Base-by-base conservation (phyloP, 2,329 filamentous ascomycete species). In the Phyllosticta capitalensis region DNA sequence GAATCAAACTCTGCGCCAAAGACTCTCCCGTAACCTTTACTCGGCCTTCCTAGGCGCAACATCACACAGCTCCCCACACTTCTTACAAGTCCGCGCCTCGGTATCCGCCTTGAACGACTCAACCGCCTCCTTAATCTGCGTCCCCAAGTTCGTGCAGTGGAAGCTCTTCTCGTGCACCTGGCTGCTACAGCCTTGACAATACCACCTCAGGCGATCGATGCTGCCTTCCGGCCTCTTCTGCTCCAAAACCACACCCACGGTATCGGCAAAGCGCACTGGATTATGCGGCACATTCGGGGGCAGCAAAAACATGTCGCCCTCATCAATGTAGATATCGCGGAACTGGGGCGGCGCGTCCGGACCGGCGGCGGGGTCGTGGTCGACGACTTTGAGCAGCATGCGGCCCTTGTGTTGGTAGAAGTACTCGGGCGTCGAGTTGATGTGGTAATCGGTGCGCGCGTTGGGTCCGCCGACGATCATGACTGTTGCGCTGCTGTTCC, bases 391-490 rank as follows among this genome's bases (percentile, higher is more conserved):
- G 66, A 99, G 87, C 61, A 94, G 80, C 92, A 97, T 96, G 65
- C 87, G 86, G 65, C 94, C 94, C 68, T 86, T 86, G 82, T 96
- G 85, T 75, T 97, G 92, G 81, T 94, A 97, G 84, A 97, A 99
- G 87, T 92, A 97, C 75, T 97, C 94, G 12, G 94, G 86, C 0
- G 92, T 97, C 67, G 85, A 79, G 80, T 97, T 97, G 82, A 97
- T 92, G 81, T 97, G 94, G 80, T 96, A 99, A 80, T 97, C 94
- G 59, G 92, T 96, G 64, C 94, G 86, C 62, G 90, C 90, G 74
- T 97, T 97, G 68, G 94, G 94, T 12, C 94, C 94, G 71, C 94
- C 94, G 63, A 99, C 92, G 67, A 96, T 91, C 89, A 94, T 94
- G 70, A 94, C 88, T 50, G 87, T 91, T 61, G 92, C 83, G 68